A percentile compares a stretch with the other conserved stretches of the same genome.
Evolutionary conservation across 2,329 filamentous ascomycete species (phyloP).

Genomic region (Monosporascus sp.): DNA sequence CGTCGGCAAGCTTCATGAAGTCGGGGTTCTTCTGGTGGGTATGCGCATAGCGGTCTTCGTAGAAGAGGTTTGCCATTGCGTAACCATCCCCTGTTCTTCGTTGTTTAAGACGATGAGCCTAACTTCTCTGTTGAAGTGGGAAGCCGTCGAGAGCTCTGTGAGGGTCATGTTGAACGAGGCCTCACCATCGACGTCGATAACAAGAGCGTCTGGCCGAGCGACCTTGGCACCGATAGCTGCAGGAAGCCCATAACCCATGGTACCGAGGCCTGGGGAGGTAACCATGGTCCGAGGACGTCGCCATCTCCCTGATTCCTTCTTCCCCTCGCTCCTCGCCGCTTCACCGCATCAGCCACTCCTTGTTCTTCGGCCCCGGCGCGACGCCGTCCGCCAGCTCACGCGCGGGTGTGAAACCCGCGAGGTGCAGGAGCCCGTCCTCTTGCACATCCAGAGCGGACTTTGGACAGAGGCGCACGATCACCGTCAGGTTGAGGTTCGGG

Average conservation of each 20-base stretch:
- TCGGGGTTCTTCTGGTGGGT: constrained; percentile 95
- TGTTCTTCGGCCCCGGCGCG: constrained; percentile 4
- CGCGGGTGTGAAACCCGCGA: constrained; percentile 3
- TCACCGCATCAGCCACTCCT: constrained; percentile 10
- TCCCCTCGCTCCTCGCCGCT: neutral
- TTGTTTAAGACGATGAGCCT: constrained; percentile 96
- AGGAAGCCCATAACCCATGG: constrained; percentile 93
- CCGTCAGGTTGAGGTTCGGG: constrained; percentile 4
- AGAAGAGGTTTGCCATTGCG: constrained; percentile 97
- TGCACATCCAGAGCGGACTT: constrained; percentile 2
- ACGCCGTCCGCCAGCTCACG: constrained; percentile 6
- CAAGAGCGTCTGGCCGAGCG: constrained; percentile 69
- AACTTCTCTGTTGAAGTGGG: constrained; percentile 93
- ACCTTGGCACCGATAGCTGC: constrained; percentile 96
- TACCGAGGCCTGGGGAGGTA: constrained; percentile 90
- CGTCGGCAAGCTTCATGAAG: constrained; percentile 87
- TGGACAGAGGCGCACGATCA: constrained; percentile 4
- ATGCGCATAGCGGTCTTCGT: constrained; percentile 86
- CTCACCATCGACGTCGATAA: constrained; percentile 95
- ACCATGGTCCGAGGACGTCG: constrained; percentile 87
- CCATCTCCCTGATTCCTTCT: constrained; percentile 50
- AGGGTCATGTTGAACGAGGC: constrained; percentile 99
- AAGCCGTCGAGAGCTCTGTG: constrained; percentile 86
- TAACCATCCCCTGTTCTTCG: constrained; percentile 98
- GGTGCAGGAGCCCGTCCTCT: constrained; percentile 1